Conservation (phyloP, 2,329 filamentous ascomycete species). For the Alternaria solani region DNA sequence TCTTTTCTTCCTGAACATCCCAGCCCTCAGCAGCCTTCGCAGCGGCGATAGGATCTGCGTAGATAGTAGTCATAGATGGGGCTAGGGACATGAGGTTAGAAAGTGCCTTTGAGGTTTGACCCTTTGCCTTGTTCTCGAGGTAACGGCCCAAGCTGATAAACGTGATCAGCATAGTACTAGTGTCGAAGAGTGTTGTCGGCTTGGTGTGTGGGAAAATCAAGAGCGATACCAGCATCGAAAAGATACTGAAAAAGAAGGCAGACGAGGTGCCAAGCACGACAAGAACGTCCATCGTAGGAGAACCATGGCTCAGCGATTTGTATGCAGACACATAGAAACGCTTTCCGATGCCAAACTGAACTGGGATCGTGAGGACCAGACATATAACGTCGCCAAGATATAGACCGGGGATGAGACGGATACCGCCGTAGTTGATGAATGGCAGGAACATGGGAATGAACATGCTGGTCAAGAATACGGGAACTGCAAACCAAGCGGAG, state of each 20-base stretch:
- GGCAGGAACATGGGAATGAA: conserved; percentile 86
- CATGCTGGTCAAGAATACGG: conserved; percentile 94
- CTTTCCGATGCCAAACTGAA: conserved; percentile 95
- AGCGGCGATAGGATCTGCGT: conserved; percentile 90
- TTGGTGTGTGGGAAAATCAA: conserved; percentile 76
- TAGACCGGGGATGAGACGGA: conserved; percentile 74
- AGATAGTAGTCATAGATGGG: conserved; percentile 96
- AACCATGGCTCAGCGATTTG: conserved; percentile 87
- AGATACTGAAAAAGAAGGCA: conserved; percentile 94
- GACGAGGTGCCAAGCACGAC: conserved; percentile 93
- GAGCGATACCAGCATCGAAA: conserved; percentile 85
- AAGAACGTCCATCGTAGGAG: conserved; percentile 97
- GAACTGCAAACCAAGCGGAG: conserved; percentile 82
- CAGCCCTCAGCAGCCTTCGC: conserved; percentile 88
- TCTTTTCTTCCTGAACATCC: conserved; percentile 61
- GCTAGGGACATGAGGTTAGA: conserved; percentile 95
- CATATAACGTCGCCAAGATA: conserved; percentile 90
- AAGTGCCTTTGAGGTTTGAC: conserved; percentile 92
- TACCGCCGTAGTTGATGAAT: conserved; percentile 76
- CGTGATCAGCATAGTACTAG: conserved; percentile 96
- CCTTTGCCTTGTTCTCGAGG: conserved; percentile 93
- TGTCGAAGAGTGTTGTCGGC: conserved; percentile 93
- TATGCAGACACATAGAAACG: conserved; percentile 94
- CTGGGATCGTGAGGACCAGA: conserved; percentile 82
- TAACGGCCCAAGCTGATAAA: conserved; percentile 92